Percentiles rank a stretch among this genome's conserved stretches.
phyloP scores from a whole-genome alignment of 2,329 filamentous ascomycete genomes.

The Phyllosticta ampelicida region DNA sequence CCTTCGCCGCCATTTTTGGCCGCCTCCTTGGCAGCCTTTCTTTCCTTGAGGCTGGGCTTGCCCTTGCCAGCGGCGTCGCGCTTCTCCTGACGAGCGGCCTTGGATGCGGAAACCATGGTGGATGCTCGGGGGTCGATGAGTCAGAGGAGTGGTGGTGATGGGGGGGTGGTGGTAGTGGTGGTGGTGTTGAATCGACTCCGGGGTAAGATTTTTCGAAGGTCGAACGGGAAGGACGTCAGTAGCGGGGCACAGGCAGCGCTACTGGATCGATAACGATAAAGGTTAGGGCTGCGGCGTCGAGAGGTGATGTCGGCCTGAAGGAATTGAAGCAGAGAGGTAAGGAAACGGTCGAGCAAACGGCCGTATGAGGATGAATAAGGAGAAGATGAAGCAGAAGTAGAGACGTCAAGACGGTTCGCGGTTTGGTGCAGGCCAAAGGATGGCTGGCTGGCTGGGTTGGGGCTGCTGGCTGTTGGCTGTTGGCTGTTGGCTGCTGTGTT shows the following conservation, averaged over 20 bases:
- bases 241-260: conserved; percentile 8
- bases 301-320: neutral
- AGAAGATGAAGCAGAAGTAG: too few species aligned
- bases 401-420: neutral
- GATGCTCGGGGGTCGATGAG: conserved; percentile 11
- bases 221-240: conserved; percentile 9
- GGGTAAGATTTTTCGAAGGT: conserved; percentile 10
- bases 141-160: conserved; percentile 1
- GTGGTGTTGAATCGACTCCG: conserved; percentile 2
- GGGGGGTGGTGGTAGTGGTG: too few species aligned
- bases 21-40: conserved; percentile 57
- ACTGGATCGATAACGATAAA: conserved; percentile 8
- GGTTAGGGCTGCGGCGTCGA: conserved; percentile 8
- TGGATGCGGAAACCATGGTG: conserved; percentile 57
- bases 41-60: conserved; percentile 63
- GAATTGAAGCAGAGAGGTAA: neutral
- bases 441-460: neutral
- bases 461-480: too few species aligned
- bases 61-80: conserved; percentile 57
- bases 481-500: neutral
- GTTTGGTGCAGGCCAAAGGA: conserved; percentile 3
- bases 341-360: neutral
- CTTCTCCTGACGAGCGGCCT: conserved; percentile 58
- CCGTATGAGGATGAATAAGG: neutral
- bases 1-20: conserved; percentile 51